Conservation (phyloP, 169 alveolate genomes). For the Eimeria acervulina region DNA sequence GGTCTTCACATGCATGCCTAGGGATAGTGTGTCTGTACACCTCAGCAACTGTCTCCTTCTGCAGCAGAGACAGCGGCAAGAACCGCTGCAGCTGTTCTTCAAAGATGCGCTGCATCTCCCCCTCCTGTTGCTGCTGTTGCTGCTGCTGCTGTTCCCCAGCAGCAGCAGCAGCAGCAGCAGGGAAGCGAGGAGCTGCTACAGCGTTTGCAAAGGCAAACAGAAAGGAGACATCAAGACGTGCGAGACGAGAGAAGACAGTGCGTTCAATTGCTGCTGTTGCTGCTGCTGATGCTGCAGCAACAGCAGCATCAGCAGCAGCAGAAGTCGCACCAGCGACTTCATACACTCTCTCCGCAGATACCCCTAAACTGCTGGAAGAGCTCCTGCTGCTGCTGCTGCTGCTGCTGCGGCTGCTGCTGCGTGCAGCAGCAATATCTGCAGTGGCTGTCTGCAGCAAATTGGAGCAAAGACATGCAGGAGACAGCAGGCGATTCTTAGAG, state of each 20-base stretch:
- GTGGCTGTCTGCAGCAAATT: slow-evolving; percentile 43
- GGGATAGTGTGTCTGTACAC: background rate
- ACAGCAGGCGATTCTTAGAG: no score
- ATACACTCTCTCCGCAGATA: no score
- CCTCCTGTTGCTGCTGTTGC: background rate
- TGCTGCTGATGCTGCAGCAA: background rate
- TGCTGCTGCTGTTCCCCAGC: background rate
- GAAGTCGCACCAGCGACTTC: no score
- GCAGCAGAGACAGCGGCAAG: slow-evolving; percentile 19
- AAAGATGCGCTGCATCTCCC: background rate
- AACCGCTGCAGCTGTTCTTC: background rate
- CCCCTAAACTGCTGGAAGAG: no score
- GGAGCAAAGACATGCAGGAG: background rate
- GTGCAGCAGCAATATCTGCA: slow-evolving; percentile 14
- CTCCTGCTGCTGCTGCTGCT: no score
- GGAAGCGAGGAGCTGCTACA: slow-evolving; percentile 11
- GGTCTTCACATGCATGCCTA: background rate
- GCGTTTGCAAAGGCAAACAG: slow-evolving; percentile 8
- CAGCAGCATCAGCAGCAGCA: background rate
- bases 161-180: background rate
- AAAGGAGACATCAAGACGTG: background rate
- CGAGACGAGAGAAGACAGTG: background rate
- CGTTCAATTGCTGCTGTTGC: background rate
- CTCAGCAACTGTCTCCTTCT: background rate
- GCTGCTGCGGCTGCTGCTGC: no score